Base-by-base conservation (phyloP, 2,329 filamentous ascomycete species). In the Claviceps paspali region DNA sequence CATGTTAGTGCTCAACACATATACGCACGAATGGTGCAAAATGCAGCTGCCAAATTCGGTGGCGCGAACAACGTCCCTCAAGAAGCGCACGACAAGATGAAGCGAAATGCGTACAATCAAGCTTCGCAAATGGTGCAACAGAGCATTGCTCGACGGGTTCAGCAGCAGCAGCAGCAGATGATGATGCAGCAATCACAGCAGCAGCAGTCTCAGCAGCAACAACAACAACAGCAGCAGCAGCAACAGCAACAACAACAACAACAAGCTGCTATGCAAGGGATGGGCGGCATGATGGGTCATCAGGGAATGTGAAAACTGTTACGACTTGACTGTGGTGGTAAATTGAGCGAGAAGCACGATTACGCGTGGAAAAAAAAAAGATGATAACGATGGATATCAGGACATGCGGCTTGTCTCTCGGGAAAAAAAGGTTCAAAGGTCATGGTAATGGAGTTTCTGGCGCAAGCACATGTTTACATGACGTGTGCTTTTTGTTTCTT, bases 261-360 rank as follows among this genome's bases (percentile, higher is more conserved):
- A 33, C 47, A 63, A 45, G 55, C 54, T 35, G 55, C 57, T 23
- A 64, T 72, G 59, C 65, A 70, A 41, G 64, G 64, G 6, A 70
- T 73, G 62, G 61, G 64, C 37, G 60, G 63, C 19, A 72, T 73
- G 63, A 68, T 69, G 65, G 63, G 62, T 10, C 58, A 59, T 15
- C 64, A 68, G 45, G 64, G 62, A 28, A 67, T 68, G 62, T 66
- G 50, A 35, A 26, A 32, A 28, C 9, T 24, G 29, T 17, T 19
- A 23, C 19, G 17, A 31, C 29, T 31, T 19, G 22, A 26, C 5
- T 32, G 14, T 27, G 29, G n/a, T 15, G 34, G 15, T 8, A 8
- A 2, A 17, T 4, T 14, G 22, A 15, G 12, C 15, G 9, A 14
- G 14, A 36, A 27, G 28, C 23, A 22, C 22, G 11, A 40, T 29